These are phyloP conservation scores for Fusarium brevicatenulatum DNA, from an alignment of 2,329 filamentous ascomycete genomes.

Conservation along the genomic window DNA sequence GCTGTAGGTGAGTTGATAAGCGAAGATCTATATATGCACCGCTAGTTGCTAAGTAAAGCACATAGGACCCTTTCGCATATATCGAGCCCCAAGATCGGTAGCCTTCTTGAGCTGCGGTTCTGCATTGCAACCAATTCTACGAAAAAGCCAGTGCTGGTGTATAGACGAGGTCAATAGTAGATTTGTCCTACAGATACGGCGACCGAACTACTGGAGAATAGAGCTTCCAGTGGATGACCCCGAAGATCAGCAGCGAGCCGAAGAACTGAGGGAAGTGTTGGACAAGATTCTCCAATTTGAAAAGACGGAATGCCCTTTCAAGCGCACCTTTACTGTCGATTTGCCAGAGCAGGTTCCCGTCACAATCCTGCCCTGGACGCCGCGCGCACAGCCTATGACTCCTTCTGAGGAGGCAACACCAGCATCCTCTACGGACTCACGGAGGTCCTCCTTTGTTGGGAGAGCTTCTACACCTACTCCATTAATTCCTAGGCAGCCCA, in stretches of 20 bases:
- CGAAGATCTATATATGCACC: not conserved
- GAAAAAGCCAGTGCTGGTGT: slow-evolving; percentile 93
- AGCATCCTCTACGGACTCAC: slow-evolving; percentile 15
- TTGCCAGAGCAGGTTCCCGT: slow-evolving; percentile 75
- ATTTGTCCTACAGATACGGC: slow-evolving; percentile 87
- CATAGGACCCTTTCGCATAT: slow-evolving; percentile 79
- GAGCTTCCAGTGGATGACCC: slow-evolving; percentile 75
- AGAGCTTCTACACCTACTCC: slow-evolving; percentile 30
- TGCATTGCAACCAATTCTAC: slow-evolving; percentile 85
- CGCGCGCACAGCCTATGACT: slow-evolving; percentile 45
- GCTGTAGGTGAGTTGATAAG: slow-evolving; percentile 70
- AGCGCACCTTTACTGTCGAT: slow-evolving; percentile 77
- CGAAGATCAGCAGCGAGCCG: slow-evolving; percentile 63
- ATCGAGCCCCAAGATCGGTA: slow-evolving; percentile 85
- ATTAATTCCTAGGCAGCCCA: not conserved
- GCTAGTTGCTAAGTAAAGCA: not conserved
- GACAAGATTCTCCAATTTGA: slow-evolving; percentile 83
- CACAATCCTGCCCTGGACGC: slow-evolving; percentile 76
- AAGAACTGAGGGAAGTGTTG: slow-evolving; percentile 75
- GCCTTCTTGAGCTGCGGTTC: slow-evolving; percentile 88
- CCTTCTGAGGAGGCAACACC: slow-evolving; percentile 18
- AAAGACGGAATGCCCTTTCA: slow-evolving; percentile 87
- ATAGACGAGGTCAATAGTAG: slow-evolving; percentile 82
- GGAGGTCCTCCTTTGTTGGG: slow-evolving; percentile 30
- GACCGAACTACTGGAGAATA: slow-evolving; percentile 89